Conservation (phyloP, 2,329 filamentous ascomycete species). For the Sodiomyces alkalinus region DNA sequence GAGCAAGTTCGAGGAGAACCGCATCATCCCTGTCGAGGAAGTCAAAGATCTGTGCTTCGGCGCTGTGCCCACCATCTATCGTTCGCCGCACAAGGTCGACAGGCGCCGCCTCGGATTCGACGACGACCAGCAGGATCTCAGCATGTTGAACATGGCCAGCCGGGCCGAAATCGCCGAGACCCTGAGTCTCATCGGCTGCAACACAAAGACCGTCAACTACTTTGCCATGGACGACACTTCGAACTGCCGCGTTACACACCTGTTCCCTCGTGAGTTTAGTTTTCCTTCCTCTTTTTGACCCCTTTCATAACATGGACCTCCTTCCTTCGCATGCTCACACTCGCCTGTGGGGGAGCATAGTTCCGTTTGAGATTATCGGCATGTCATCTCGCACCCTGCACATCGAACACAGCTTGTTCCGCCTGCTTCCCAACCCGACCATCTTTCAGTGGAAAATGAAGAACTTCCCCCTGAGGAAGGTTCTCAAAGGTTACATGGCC, state of each 20-base stretch:
- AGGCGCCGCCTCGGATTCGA: conserved; percentile 20
- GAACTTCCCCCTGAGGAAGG: conserved; percentile 25
- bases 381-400: conserved; percentile 38
- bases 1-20: conserved; percentile 29
- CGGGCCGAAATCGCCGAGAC: conserved; percentile 35
- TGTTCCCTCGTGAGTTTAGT: conserved; percentile 29
- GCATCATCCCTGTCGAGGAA: conserved; percentile 36
- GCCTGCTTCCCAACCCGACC: conserved; percentile 41
- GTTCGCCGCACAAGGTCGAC: conserved; percentile 16
- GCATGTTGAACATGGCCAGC: conserved; percentile 31
- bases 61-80: conserved; percentile 38
- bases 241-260: conserved; percentile 25
- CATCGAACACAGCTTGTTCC: conserved; percentile 32
- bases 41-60: conserved; percentile 42
- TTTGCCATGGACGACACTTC: conserved; percentile 17
- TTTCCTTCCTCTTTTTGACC: neutral
- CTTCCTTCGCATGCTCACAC: neutral
- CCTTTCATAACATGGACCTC: neutral
- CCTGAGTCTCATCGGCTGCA: conserved; percentile 36
- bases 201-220: conserved; percentile 31
- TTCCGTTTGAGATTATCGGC: conserved; percentile 42
- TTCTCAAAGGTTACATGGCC: conserved; percentile 23
- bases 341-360: too few species aligned
- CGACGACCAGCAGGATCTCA: conserved; percentile 25
- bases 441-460: conserved; percentile 36